A percentile compares a stretch with the other conserved stretches of the same genome.
These are phyloP conservation scores for Phytopythium cucurbitacearum DNA, from an alignment of 352 stramenopile species.

Conservation along the genomic window DNA sequence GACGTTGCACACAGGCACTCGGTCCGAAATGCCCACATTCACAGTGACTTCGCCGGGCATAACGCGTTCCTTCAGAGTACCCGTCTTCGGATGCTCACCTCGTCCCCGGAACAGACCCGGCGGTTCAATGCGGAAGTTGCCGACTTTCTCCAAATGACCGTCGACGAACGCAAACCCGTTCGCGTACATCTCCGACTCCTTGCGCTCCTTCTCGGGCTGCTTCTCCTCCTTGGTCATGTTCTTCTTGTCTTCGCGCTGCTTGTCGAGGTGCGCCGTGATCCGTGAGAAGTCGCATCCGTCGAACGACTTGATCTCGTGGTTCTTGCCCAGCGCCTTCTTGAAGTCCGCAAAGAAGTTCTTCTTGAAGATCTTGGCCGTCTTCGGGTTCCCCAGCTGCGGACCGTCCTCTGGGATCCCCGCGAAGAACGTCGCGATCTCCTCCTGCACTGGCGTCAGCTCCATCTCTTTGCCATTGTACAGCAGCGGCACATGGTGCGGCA, in stretches of 20 bases:
- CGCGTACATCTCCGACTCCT: constrained; percentile 90
- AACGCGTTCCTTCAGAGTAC: constrained; percentile 96
- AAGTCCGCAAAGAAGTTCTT: constrained; percentile 99
- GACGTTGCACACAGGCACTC: constrained; percentile 88
- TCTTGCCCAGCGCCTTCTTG: constrained; percentile 88
- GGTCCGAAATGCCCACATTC: constrained; percentile 94
- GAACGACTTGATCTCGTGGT: constrained; percentile 94
- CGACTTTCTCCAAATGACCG: constrained; percentile 97
- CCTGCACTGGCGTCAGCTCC: constrained; percentile 92
- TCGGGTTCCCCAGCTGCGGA: constrained; percentile 96
- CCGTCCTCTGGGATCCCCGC: constrained; percentile 95
- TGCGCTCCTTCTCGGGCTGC: constrained; percentile 81
- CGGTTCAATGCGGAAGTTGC: constrained; percentile 97
- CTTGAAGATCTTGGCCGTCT: constrained; percentile 97
- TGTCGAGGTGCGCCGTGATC: constrained; percentile 92
- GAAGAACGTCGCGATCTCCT: constrained; percentile 95
- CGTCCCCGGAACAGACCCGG: constrained; percentile 97
- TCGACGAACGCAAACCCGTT: constrained; percentile 98
- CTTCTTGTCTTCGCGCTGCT: constrained; percentile 92
- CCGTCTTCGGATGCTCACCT: constrained; percentile 99
- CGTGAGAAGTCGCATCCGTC: constrained; percentile 97
- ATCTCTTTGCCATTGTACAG: constrained; percentile 93
- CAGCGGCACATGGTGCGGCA: constrained; percentile 94
- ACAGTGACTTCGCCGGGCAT: constrained; percentile 96
- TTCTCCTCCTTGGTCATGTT: constrained; percentile 96